phyloP scores from a whole-genome alignment of 768 basidiomycete genomes.

The Naganishia friedmannii region DNA sequence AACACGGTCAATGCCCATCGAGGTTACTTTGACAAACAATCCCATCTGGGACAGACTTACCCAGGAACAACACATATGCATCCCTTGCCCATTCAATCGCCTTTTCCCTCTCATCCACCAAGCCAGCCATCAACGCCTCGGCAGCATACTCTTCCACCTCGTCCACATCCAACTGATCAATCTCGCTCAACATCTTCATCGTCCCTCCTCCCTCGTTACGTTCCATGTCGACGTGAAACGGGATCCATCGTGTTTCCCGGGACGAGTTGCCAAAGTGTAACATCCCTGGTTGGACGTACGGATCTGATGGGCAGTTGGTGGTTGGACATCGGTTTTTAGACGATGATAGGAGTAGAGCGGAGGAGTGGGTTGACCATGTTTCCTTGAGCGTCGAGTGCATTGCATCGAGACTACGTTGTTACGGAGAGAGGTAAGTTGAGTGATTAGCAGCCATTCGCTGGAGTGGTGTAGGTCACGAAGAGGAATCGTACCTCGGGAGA shows the following conservation, averaged over 20 bases:
- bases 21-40: background rate
- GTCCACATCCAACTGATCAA: slow-evolving; percentile 13
- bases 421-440: too few relatives aligned
- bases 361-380: background rate
- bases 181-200: slow-evolving; percentile 16
- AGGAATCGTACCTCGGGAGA: slow-evolving; percentile 1
- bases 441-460: too few relatives aligned
- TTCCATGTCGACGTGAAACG: slow-evolving; percentile 22
- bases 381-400: slow-evolving; percentile 6
- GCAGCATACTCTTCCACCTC: slow-evolving; percentile 15
- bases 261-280: slow-evolving; percentile 28
- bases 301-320: slow-evolving; percentile 27
- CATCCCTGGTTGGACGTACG: slow-evolving; percentile 36
- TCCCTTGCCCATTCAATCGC: slow-evolving; percentile 30
- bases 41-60: slow-evolving; percentile 22
- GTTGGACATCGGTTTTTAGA: background rate
- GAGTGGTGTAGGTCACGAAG: too few relatives aligned
- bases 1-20: background rate
- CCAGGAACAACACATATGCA: slow-evolving; percentile 31
- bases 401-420: background rate
- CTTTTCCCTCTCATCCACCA: slow-evolving; percentile 23
- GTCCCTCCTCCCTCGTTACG: background rate
- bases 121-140: slow-evolving; percentile 15
- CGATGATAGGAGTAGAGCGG: background rate
- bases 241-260: slow-evolving; percentile 37